These are phyloP conservation scores for Kwoniella newhampshirensis DNA, from an alignment of 768 basidiomycete genomes.

Conservation along the genomic window DNA sequence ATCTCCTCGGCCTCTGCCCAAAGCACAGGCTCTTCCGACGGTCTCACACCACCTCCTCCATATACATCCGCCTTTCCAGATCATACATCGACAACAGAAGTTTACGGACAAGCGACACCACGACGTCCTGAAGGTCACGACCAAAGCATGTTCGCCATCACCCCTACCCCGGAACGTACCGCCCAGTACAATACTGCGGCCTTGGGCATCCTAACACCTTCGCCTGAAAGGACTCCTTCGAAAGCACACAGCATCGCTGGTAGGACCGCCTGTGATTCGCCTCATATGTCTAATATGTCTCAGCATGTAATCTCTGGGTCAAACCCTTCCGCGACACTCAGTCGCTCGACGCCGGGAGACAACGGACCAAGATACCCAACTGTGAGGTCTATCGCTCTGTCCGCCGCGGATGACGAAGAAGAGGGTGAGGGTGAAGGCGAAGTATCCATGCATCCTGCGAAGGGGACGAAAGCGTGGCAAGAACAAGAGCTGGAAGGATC, in stretches of 20 bases:
- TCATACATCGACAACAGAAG: not conserved
- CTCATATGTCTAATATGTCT: slow-evolving; percentile 23
- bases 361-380: slow-evolving; percentile 10
- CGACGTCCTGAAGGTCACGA: not conserved
- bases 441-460: slow-evolving; percentile 3
- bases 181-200: slow-evolving; percentile 1
- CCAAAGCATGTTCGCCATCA: slow-evolving; percentile 20
- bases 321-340: slow-evolving; percentile 29
- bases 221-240: slow-evolving; percentile 11
- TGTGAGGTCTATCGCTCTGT: slow-evolving; percentile 4
- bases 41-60: slow-evolving; percentile 36
- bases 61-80: slow-evolving; percentile 35
- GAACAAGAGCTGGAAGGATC: slow-evolving; percentile 16
- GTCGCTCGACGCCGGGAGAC: slow-evolving; percentile 15
- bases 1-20: not conserved
- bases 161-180: slow-evolving; percentile 26
- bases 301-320: slow-evolving; percentile 9
- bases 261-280: not conserved
- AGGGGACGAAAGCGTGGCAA: slow-evolving; percentile 3
- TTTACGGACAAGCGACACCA: not conserved
- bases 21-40: not conserved
- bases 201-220: slow-evolving; percentile 17
- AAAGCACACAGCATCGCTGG: not conserved
- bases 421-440: slow-evolving; percentile 12
- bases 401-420: not conserved